These are phyloP conservation scores for Pugionium dolabratum DNA, from an alignment of 345 rosid genomes.

Conservation along the genomic window DNA sequence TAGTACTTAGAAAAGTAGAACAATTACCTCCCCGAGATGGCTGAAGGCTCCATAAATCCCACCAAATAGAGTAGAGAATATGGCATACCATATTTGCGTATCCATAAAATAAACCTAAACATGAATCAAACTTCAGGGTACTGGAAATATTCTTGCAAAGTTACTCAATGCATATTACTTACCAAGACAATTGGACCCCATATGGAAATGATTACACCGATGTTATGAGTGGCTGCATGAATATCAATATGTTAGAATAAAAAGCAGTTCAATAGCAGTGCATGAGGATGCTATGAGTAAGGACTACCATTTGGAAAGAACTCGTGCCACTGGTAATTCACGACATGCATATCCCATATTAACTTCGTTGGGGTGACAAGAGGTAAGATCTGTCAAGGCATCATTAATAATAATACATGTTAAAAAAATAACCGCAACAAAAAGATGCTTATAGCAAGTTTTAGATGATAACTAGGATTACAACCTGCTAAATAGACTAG, in stretches of 20 bases:
- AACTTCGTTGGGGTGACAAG: constrained; percentile 76
- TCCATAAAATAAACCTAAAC: constrained; percentile 92
- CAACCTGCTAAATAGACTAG: constrained; percentile 17
- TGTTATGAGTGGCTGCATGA: constrained; percentile 67
- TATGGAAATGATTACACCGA: constrained; percentile 83
- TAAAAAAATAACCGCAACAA: constrained; percentile 19
- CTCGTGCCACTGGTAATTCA: constrained; percentile 82
- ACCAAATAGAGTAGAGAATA: constrained; percentile 90
- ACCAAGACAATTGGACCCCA: constrained; percentile 95
- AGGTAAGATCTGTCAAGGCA: constrained; percentile 68
- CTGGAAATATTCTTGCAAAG: constrained; percentile 25
- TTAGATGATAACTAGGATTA: constrained; percentile 14
- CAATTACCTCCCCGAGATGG: constrained; percentile 95
- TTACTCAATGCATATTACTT: constrained; percentile 40
- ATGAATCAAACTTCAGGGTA: constrained; percentile 30
- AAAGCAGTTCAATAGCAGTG: constrained; percentile 8
- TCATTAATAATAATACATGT: constrained; percentile 27
- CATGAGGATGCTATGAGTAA: constrained; percentile 7
- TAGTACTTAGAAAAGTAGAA: constrained; percentile 19
- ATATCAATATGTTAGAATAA: constrained; percentile 30
- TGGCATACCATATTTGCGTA: constrained; percentile 97
- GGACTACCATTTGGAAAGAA: constrained; percentile 77
- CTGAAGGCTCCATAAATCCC: constrained; percentile 95
- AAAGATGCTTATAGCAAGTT: constrained; percentile 2
- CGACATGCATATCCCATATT: constrained; percentile 64